Evolutionary conservation across 352 stramenopile genomes (phyloP), one percentile per base, ranked within the genome.

Genomic region (Sclerospora graminicola): DNA sequence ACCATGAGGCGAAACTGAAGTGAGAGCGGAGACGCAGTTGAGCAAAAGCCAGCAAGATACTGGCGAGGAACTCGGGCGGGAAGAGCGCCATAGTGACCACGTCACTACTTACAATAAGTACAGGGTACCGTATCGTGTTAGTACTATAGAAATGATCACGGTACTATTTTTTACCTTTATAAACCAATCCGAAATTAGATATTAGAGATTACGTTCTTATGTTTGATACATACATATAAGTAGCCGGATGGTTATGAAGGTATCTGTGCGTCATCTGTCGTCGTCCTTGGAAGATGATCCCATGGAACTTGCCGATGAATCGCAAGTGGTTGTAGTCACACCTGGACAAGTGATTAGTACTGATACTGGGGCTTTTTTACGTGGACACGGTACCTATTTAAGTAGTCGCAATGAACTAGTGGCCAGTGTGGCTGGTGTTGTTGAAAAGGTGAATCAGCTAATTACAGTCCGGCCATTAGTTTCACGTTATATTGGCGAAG

Each of bases 361-460:
- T 0, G 70, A 82, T 14, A 85, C 68, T 8, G 73, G 73, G 43
- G 72, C 75, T 26, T 88, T 90, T 49, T 58, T 98, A 40, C 86
- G 89, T 37, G 93, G 93, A 30, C 93, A 98, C 54, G 94, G 94
- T 30, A 98, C 92, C 14, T 98, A 97, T 64, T 68, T 98, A 29
- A 90, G 93, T 65, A 23, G 41, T n/a, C 35, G 40, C 19, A 73
- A 79, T 45, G 71, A 91, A 48, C 68, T 98, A 15, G 69, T 98
- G 50, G 89, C 91, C 33, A 96, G 81, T 58, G 86, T 97, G 16
- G 86, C 87, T 4, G 94, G 94, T 13, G 87, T 91, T n/a, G 86
- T 98, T 7, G 89, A 98, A 56, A 90, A 95, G 40, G 90, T 97
- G 9, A 98, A 98, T 63, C 96, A 98, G 68, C 75, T 98, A 18